Evolutionary conservation across 1,139 yeast genomes (phyloP), one percentile per base, ranked within the genome.

Genomic region (Taphrina populina): DNA sequence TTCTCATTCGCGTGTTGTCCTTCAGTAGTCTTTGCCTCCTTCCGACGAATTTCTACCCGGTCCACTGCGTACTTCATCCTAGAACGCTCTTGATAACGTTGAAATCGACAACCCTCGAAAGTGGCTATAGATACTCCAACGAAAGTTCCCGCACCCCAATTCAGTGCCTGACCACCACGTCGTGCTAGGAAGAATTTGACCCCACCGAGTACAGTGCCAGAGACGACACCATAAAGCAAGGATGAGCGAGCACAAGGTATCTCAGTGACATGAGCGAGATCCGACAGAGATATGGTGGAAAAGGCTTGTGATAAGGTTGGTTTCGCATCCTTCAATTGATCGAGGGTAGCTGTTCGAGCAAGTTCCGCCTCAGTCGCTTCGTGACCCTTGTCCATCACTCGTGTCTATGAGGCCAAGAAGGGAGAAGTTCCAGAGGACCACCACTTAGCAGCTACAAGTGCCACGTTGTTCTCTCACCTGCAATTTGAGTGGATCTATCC

Each of bases 51-150:
- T 26, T 49, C 54, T 7, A 49, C 54, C 1, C 54, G 54, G 24
- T 49, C 54, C 5, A 49, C 54, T 4, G 54, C 54, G 39, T 49
- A 49, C 46, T 49, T 49, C 54, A 49, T 49, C 32, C 54, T 32
- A 11, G 35, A 29, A 10, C 54, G 44, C 32, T 49, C 54, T 26
- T 49, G 54, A 15, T 37, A 49, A 7, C 54, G 32, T 46, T 49
- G 54, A 23, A 49, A 49, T 11, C 54, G 32, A 17, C 54, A 49
- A 11, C 46, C 54, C 26, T 49, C 54, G 21, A 49, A 49, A 5
- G 54, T 32, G 24, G 54, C 46, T 17, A 49, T 32, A 6, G 54
- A 49, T 4, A 49, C 36, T 2, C 39, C 54, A 10, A 36, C 46
- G 17, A 49, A 49, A 32, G 54, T 49, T 15, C 39, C 46, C 4